Evolutionary conservation across 305 asterid genomes (phyloP), one percentile per base, ranked within the genome.

Genomic region (Nicotiana rustica): DNA sequence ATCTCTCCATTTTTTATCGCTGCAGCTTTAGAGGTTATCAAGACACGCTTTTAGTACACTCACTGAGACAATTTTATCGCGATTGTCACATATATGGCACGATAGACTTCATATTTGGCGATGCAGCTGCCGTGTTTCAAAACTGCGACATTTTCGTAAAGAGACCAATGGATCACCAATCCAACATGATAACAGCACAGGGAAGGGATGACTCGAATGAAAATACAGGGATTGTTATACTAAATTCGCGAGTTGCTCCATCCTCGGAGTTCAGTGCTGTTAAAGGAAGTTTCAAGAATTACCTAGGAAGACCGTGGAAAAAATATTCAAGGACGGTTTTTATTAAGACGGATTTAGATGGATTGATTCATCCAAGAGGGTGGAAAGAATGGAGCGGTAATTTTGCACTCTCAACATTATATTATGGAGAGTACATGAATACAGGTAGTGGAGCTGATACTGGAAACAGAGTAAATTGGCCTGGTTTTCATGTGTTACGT

Each of bases 1-100:
- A 94, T 75, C 84, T 82, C 8, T 88, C 96, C 0, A 84, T 91
- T n/a, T 90, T 94, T 85, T 94, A 90, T 31, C 87, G 90, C 0
- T 92, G 98, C 79, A 91, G 96, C 80, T 89, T 94, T 82, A 87
- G 83, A 85, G 97, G 97, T 31, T 92, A 91, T 68, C 97, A 92
- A 49, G 97, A 92, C 83, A 91, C 96, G 1, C 92, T 92, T 44
- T 73, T 86, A 1, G 92, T 89, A 64, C 94, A 89, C 73, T 92
- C 94, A 0, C 81, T 89, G 5, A 78, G 97, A 21, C 96, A 94
- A 81, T 94, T 92, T 81, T 94, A 92, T 82, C 91, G 95, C 18
- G 87, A 91, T 13, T 94, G 98, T 78, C 94, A 88, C 2, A 31
- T 94, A 17, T 81, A 92, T 15, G 94, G 97, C 7, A 92, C 95